Evolutionary conservation across 2,329 filamentous ascomycete species (phyloP), one percentile per base, ranked within the genome.

Genomic region (Triangularia verruculosa): DNA sequence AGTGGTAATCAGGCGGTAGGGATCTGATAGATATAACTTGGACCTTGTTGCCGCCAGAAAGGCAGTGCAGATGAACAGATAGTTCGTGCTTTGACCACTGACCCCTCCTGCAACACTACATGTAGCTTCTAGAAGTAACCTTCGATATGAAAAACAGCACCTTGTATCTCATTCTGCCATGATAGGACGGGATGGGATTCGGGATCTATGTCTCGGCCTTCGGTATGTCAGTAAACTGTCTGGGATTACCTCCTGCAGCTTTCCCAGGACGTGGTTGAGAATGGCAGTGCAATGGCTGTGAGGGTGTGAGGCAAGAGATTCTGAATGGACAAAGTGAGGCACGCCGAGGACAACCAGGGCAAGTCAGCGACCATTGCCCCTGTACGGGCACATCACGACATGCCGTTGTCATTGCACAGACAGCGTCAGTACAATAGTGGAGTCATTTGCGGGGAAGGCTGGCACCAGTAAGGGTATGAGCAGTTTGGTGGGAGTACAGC

Each of bases 251-350:
- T 34, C n/a, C 9, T 58, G 7, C 20, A 24, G 15, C 20, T 58
- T 24, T 25, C 17, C 12, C 5, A 27, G 24, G 3, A 58, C 8
- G 39, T 20, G 17, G n/a, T 47, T 17, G 39, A 9, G 8, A 11
- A 58, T 52, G 57, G 51, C 57, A 20, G 39, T 52, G 57, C 13
- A 52, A 58, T 43, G 12, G 56, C 34, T 43, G 5, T 51, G 57
- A 59, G 32, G 57, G 57, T 59, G 57, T 24, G 39, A 47, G 22
- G 57, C 32, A 59, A 59, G 4, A 24, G 32, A 4, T 17, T 17
- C 4, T 59, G 12, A 59, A 25, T 59, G 57, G 57, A 30, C n/a
- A 25, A 27, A 12, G 4, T 2, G 27, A 30, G 25, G 22, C 9
- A 15, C 12, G 11, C 25, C 25, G 3, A 20, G 20, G 39, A 25